Conservation (phyloP, 163 green algal species). For the Smithsoniella earleae region DNA sequence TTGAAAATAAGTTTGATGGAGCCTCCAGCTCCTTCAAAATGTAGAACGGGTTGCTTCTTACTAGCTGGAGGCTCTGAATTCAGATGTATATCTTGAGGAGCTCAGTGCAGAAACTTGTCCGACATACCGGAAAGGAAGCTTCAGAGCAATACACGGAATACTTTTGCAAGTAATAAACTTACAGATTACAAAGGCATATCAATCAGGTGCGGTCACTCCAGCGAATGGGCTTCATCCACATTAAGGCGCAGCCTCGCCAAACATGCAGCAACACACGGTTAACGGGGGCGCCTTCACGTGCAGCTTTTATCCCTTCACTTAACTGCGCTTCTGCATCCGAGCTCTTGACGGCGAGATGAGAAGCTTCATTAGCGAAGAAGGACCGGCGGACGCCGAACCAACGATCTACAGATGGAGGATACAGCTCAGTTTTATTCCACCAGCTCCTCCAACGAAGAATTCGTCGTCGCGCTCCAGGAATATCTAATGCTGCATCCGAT, state of each 20-base stretch:
- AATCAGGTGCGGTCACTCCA: too few relatives aligned
- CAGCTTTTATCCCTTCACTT: background rate
- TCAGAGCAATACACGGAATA: too few relatives aligned
- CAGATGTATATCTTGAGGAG: too few relatives aligned
- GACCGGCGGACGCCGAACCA: background rate
- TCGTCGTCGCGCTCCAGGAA: background rate
- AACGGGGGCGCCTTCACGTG: background rate
- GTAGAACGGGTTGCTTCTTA: too few relatives aligned
- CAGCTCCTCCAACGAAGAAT: slow-evolving; percentile 13
- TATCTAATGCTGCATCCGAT: background rate
- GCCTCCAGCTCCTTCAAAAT: too few relatives aligned
- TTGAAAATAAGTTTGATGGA: too few relatives aligned
- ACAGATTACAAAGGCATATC: too few relatives aligned
- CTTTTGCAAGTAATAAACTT: too few relatives aligned
- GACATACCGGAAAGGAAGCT: too few relatives aligned
- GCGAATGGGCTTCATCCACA: background rate
- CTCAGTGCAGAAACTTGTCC: too few relatives aligned
- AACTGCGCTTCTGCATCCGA: background rate
- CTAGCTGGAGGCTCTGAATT: too few relatives aligned
- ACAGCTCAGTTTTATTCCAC: slow-evolving; percentile 27
- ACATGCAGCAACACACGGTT: background rate
- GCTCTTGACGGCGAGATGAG: background rate
- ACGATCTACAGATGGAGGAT: slow-evolving; percentile 11
- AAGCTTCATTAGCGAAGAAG: background rate
- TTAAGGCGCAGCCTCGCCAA: background rate